Evolutionary conservation across 805 yeast genomes (phyloP).

Genomic region (Barnettozyma botsteinii): DNA sequence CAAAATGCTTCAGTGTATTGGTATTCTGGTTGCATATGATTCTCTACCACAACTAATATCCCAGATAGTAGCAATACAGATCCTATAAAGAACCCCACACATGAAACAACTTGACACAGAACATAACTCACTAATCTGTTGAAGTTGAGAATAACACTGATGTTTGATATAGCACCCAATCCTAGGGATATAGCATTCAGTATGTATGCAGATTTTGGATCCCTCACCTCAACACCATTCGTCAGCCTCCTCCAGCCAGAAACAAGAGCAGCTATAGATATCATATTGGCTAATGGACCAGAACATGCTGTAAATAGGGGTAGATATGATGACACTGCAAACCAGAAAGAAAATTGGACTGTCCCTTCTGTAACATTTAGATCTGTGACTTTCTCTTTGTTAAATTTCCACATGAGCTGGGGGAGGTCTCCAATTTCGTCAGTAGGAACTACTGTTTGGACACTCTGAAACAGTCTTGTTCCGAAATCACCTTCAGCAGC

Average conservation of each 20-base stretch:
- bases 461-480: too few species aligned
- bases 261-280: slow-evolving; percentile 64
- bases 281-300: slow-evolving; percentile 74
- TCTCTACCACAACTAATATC: slow-evolving; percentile 35
- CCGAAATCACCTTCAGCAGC: too few species aligned
- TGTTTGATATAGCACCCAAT: slow-evolving; percentile 62
- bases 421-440: slow-evolving; percentile 19
- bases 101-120: slow-evolving; percentile 57
- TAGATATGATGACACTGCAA: slow-evolving; percentile 56
- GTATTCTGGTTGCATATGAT: slow-evolving; percentile 24
- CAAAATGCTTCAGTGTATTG: slow-evolving; percentile 61
- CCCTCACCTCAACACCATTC: neutral
- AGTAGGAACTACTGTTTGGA: too few species aligned
- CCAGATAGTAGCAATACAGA: slow-evolving; percentile 45
- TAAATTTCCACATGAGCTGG: slow-evolving; percentile 12
- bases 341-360: slow-evolving; percentile 41
- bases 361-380: slow-evolving; percentile 18
- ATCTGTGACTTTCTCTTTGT: slow-evolving; percentile 14
- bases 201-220: neutral
- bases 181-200: slow-evolving; percentile 60
- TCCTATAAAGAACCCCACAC: slow-evolving; percentile 61
- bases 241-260: slow-evolving; percentile 72
- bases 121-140: slow-evolving; percentile 50
- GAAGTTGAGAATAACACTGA: slow-evolving; percentile 66
- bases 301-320: slow-evolving; percentile 74